Evolutionary conservation across 1,284 basidiomycete genomes (phyloP).

Genomic region (Neolentinus lepideus): DNA sequence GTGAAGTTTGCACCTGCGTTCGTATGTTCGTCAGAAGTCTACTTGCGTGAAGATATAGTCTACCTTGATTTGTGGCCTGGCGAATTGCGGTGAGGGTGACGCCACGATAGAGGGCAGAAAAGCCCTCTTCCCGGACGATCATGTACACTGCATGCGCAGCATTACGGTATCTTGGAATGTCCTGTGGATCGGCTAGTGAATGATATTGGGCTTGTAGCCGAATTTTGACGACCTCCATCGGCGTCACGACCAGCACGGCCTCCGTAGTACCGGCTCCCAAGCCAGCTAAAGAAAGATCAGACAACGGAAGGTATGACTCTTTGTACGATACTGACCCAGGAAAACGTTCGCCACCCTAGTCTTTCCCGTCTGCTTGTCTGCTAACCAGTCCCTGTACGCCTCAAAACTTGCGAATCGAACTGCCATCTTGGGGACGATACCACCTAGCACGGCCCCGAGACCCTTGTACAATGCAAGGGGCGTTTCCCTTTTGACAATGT

Average conservation of each 20-base stretch:
- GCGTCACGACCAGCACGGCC: conserved; percentile 91
- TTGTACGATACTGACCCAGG: conserved; percentile 41
- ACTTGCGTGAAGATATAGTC: conserved; percentile 10
- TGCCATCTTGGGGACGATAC: conserved; percentile 99
- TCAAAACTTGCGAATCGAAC: conserved; percentile 99
- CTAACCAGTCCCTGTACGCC: conserved; percentile 82
- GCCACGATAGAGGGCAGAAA: conserved; percentile 84
- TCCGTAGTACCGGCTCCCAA: conserved; percentile 93
- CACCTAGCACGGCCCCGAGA: conserved; percentile 93
- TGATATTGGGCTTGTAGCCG: conserved; percentile 97
- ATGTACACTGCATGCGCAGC: conserved; percentile 96
- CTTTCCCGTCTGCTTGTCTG: conserved; percentile 70
- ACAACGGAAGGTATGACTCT: background rate
- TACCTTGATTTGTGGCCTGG: conserved; percentile 98
- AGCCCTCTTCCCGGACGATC: conserved; percentile 91
- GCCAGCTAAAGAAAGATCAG: conserved; percentile 53
- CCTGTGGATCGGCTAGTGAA: conserved; percentile 93
- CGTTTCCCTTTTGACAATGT: conserved; percentile 90
- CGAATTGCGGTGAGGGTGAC: conserved; percentile 90
- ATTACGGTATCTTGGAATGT: conserved; percentile 92
- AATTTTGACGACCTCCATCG: conserved; percentile 99
- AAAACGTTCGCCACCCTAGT: conserved; percentile 76
- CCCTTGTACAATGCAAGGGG: conserved; percentile 97
- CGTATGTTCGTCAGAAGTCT: background rate
- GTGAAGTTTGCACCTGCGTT: conserved; percentile 92